Evolutionary conservation across 148 eudicot species (phyloP).

Genomic region (Nepenthes gracilis): DNA sequence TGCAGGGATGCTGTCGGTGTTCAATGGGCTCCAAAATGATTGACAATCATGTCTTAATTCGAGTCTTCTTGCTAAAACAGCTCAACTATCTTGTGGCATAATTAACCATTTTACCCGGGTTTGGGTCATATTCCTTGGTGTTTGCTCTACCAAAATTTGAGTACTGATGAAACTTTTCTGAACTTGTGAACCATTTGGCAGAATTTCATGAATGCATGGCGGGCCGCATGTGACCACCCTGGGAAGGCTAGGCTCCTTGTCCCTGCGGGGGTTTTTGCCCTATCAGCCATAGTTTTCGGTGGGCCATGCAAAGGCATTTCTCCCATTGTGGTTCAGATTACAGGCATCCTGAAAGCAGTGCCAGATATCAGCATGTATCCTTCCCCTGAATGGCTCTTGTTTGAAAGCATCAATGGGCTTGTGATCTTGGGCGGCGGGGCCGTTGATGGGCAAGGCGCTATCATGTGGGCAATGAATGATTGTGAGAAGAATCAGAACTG

Average conservation of each 20-base stretch:
- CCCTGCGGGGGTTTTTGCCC: conserved; percentile 21
- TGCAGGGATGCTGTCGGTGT: too few relatives aligned
- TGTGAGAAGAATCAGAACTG: conserved; percentile 17
- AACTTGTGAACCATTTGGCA: conserved; percentile 10
- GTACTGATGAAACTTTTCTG: background rate
- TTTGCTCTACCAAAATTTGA: too few relatives aligned
- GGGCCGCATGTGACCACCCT: conserved; percentile 20
- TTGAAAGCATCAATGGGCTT: conserved; percentile 19
- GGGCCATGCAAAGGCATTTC: conserved; percentile 29
- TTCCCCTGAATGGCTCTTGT: conserved; percentile 20
- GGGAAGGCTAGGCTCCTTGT: conserved; percentile 18
- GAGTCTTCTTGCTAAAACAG: too few relatives aligned
- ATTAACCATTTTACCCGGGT: too few relatives aligned
- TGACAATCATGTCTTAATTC: too few relatives aligned
- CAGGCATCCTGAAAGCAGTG: conserved; percentile 25
- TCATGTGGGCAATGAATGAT: conserved; percentile 27
- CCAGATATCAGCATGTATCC: conserved; percentile 19
- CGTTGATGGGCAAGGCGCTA: conserved; percentile 22
- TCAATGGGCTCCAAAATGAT: too few relatives aligned
- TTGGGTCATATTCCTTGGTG: too few relatives aligned
- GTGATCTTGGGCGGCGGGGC: conserved; percentile 21
- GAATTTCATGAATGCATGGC: conserved; percentile 30
- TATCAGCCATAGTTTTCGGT: conserved; percentile 12
- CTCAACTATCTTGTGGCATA: too few relatives aligned
- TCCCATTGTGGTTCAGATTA: conserved; percentile 16